Evolutionary conservation across 2,329 filamentous ascomycete genomes (phyloP).

Genomic region (Cercospora sp.): DNA sequence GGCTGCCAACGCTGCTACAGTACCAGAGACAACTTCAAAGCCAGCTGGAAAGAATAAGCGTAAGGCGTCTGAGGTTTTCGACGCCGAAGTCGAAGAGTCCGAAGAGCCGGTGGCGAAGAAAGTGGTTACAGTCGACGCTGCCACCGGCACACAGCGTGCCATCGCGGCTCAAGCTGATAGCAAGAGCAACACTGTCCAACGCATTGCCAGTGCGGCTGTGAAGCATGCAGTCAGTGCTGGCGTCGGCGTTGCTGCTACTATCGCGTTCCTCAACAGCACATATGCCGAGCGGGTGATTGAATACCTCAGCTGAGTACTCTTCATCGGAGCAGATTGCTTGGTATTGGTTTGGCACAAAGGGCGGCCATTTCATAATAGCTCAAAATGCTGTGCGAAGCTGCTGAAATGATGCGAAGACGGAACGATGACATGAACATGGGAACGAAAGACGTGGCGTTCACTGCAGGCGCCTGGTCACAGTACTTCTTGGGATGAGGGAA

Average conservation of each 20-base stretch:
- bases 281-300: slow-evolving; percentile 31
- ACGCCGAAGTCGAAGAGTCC: slow-evolving; percentile 5
- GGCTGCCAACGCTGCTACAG: background rate
- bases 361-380: background rate
- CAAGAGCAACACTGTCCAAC: slow-evolving; percentile 13
- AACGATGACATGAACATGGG: background rate
- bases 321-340: background rate
- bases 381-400: background rate
- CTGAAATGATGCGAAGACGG: background rate
- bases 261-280: slow-evolving; percentile 33
- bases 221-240: slow-evolving; percentile 26
- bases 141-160: slow-evolving; percentile 11
- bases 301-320: slow-evolving; percentile 22
- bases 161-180: slow-evolving; percentile 1
- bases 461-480: background rate
- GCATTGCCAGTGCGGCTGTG: slow-evolving; percentile 17
- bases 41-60: slow-evolving; percentile 25
- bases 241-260: slow-evolving; percentile 28
- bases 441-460: background rate
- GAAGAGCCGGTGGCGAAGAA: slow-evolving; percentile 20
- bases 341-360: background rate
- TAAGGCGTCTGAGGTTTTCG: slow-evolving; percentile 30
- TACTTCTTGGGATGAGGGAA: background rate
- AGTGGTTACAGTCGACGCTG: slow-evolving; percentile 4
- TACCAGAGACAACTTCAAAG: background rate